A percentile compares a stretch with the other conserved stretches of the same genome.
Conservation (phyloP, 345 rosid species). For the Euphorbia lathyris region DNA sequence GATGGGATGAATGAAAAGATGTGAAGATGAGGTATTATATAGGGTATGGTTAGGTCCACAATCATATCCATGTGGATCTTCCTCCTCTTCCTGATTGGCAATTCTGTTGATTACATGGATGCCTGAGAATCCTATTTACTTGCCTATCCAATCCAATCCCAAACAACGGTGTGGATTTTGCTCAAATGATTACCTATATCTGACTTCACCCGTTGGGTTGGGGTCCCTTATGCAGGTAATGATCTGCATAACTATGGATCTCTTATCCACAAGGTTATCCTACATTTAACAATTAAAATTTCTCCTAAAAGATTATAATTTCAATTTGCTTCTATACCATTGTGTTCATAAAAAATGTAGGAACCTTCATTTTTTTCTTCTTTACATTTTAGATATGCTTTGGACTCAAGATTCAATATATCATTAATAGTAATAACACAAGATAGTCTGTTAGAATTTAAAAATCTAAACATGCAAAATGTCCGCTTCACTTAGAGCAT, state of each 20-base stretch:
- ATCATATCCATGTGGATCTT: constrained; percentile 31
- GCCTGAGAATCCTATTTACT: not conserved
- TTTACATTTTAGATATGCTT: too few species aligned
- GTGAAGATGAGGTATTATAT: constrained; percentile 5
- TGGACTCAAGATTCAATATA: too few species aligned
- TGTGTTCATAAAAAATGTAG: too few species aligned
- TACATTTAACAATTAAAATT: not conserved
- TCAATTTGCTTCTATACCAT: too few species aligned
- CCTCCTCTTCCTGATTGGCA: constrained; percentile 21
- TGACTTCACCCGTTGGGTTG: not conserved
- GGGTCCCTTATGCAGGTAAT: not conserved
- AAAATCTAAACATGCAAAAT: too few species aligned
- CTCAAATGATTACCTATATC: not conserved
- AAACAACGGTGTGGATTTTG: not conserved
- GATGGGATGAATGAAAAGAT: not conserved
- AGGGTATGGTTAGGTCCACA: constrained; percentile 26
- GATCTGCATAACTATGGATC: not conserved
- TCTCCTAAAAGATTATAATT: too few species aligned
- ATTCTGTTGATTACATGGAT: constrained; percentile 3
- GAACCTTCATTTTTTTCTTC: too few species aligned
- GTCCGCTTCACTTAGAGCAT: too few species aligned
- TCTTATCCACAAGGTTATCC: not conserved
- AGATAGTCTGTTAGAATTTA: too few species aligned
- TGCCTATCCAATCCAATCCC: not conserved
- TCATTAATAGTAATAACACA: too few species aligned